Base-by-base conservation (phyloP, 495 filamentous ascomycete species). In the Annulohypoxylon nitens region DNA sequence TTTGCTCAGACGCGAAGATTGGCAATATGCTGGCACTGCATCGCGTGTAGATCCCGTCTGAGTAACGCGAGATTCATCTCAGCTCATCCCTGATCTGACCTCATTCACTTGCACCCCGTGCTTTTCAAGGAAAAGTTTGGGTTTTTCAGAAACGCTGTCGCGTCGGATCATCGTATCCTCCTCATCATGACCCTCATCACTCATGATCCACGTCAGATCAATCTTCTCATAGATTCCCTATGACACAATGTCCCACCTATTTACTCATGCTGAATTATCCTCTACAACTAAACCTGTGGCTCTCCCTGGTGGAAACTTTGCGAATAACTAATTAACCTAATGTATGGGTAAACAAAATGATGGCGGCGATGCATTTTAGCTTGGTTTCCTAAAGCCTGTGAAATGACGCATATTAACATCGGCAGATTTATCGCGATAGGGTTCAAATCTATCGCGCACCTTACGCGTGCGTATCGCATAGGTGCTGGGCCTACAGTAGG, bases 401-500 rank as follows among this genome's bases (percentile, higher is more conserved):
- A 23, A 61, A 50, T 30, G 30, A 16, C 37, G 8, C 9, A 50
- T 63, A 54, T 63, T 74, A 26, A 74, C 67, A 25, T 67, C 14
- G 8, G 11, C 47, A 74, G 72, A 36, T 33, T 37, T 33, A 7
- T 66, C 37, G 62, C 18, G 51, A 70, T 20, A 70, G 59, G 23
- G 45, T 12, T 34, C n/a, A 54, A 60, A 9, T 51, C 26, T 5
- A 39, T 23, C 41, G 51, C 62, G 57, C 36, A 70, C 67, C 41
- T 61, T 9, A 67, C 50, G 63, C 50, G 33, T 62, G 55, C 55
- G 18, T 45, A 61, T 62, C 60, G 45, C 54, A 61, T 61, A 48
- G 48, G 73, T 62, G 69, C 47, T 64, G 30, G 64, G 34, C 61
- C 63, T 63, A 66, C 50, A 65, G 61, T 69, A 73, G 71, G 64